Base-by-base conservation (phyloP, 306 rosid genomes). In the Cicer yamashitae region DNA sequence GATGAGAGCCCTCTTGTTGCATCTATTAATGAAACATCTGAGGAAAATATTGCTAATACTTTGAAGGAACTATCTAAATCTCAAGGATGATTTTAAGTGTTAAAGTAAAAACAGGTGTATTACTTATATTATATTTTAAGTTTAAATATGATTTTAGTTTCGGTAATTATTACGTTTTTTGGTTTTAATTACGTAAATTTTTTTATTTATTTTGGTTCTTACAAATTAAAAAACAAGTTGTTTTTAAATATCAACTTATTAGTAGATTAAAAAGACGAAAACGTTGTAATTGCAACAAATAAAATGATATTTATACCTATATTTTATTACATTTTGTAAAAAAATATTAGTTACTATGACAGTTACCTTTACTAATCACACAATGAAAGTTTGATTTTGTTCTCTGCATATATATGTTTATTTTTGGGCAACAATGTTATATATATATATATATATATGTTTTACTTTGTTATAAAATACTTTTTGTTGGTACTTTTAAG, bases 1-100 rank as follows among this genome's bases (percentile, higher is more conserved):
- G 76, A 77, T 10, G 86, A 85, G 75, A 91, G 93, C 76, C 93
- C 91, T n/a, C 70, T 91, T 56, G 82, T 84, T 14, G 67, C 68
- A 51, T 10, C 7, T 61, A 70, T 83, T 17, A 64, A 51, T 79
- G 82, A 79, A 64, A 45, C 12, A 47, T 70, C 72, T 13, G 84
- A 75, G 50, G 63, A 75, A 12, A 71, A 75, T 8, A 83, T 83
- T 40, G 87, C 79, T 44, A 72, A 65, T 56, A 59, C 72, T 79
- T 34, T 83, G 72, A 79, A 83, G 43, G 76, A 83, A 75, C 51
- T 75, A 13, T 83, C 87, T 53, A 67, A 13, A 63, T 38, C 83
- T 59, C 67, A 60, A 75, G 82, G 67, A 18, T 13, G 15, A 68
- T 73, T 60, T 82, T 61, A 82, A 51, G 73, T 72, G 22, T 38